Evolutionary conservation across 352 stramenopile genomes (phyloP).

Genomic region (Globisporangium nunn): DNA sequence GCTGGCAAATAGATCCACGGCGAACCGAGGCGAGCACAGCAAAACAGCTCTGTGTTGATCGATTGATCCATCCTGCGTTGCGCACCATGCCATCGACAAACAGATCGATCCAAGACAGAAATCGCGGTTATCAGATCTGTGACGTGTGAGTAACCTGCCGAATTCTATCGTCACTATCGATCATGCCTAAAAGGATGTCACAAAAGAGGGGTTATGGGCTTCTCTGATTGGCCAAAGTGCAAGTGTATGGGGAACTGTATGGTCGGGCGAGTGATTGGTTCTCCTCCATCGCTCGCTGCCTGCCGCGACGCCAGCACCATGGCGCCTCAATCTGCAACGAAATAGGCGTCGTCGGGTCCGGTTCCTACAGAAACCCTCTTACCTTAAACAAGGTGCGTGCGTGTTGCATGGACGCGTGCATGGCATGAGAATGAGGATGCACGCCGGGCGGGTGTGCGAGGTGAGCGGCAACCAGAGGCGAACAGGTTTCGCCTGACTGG

Average conservation of each 20-base stretch:
- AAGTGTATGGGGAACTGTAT: constrained; percentile 47
- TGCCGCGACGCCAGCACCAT: not conserved
- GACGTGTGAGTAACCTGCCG: constrained; percentile 4
- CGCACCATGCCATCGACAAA: too few relatives aligned
- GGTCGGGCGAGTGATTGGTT: constrained; percentile 69
- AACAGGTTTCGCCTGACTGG: too few relatives aligned
- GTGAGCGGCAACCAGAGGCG: too few relatives aligned
- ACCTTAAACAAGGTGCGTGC: constrained; percentile 87
- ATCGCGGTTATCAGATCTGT: constrained; percentile 8
- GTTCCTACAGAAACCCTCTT: constrained; percentile 31
- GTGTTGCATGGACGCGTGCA: constrained; percentile 1
- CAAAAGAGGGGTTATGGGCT: not conserved
- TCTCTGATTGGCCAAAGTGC: constrained; percentile 29
- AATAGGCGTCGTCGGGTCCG: constrained; percentile 75
- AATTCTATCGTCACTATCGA: constrained; percentile 1
- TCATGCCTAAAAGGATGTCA: constrained; percentile 3
- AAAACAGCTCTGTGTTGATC: too few relatives aligned
- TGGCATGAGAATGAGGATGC: not conserved
- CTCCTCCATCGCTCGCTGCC: constrained; percentile 24
- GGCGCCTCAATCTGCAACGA: constrained; percentile 21
- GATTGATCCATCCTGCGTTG: too few relatives aligned
- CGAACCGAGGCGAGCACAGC: not conserved
- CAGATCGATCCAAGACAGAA: not conserved
- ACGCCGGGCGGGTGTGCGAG: too few relatives aligned
- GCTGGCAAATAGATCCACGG: not conserved